Conservation (phyloP, 441 rosid genomes). For the Lepidium campestre region DNA sequence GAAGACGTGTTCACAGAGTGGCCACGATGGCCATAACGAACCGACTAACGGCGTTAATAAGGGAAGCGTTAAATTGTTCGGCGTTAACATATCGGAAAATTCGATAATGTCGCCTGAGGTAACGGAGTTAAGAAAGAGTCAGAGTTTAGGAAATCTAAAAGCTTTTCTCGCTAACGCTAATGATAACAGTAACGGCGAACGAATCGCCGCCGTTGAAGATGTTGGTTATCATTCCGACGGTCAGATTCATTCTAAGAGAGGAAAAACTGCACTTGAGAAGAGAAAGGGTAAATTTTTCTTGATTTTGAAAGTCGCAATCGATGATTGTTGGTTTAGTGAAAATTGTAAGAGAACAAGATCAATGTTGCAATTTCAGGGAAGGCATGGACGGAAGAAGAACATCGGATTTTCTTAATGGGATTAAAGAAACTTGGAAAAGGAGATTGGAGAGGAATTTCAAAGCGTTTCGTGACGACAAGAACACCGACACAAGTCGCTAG, state of each 20-base stretch:
- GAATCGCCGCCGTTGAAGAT: slow-evolving; percentile 15
- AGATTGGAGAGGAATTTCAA: slow-evolving; percentile 70
- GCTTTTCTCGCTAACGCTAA: slow-evolving; percentile 11
- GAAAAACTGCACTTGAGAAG: slow-evolving; percentile 24
- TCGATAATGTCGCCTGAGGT: slow-evolving; percentile 18
- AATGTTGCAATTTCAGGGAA: slow-evolving; percentile 31
- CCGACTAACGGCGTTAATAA: slow-evolving; percentile 34
- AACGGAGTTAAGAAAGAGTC: slow-evolving; percentile 35
- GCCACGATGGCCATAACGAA: slow-evolving; percentile 48
- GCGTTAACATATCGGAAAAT: slow-evolving; percentile 38
- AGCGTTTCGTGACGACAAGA: slow-evolving; percentile 44
- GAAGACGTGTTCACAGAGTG: slow-evolving; percentile 51
- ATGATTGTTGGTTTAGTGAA: not conserved
- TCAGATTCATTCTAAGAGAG: slow-evolving; percentile 26
- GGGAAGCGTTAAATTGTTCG: slow-evolving; percentile 50
- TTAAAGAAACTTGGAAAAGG: slow-evolving; percentile 59
- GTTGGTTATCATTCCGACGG: slow-evolving; percentile 54
- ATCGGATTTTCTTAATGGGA: slow-evolving; percentile 44
- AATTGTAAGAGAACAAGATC: not conserved
- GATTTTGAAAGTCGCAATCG: not conserved
- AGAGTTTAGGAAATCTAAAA: slow-evolving; percentile 40
- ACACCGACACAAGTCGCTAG: slow-evolving; percentile 75
- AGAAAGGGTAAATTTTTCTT: slow-evolving; percentile 35
- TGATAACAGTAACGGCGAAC: slow-evolving; percentile 5
- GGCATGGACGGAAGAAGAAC: slow-evolving; percentile 78